These are phyloP conservation scores for Gracilariopsis chorda DNA, from an alignment of 23 red algal species.

Conservation along the genomic window DNA sequence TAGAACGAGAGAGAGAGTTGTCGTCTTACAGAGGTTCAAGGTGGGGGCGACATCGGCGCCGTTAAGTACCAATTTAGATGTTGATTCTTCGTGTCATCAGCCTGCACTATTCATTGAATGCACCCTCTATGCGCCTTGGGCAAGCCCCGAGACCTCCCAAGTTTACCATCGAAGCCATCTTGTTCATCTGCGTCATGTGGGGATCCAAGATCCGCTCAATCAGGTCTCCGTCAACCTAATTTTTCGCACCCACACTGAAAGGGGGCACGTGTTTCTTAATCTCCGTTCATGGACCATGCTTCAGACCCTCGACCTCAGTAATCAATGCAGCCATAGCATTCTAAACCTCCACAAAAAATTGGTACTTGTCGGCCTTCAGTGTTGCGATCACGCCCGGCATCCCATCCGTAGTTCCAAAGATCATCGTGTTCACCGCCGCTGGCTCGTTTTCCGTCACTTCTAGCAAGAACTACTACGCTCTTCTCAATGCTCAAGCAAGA, in stretches of 20 bases:
- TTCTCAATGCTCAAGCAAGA: no score
- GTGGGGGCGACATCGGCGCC: no score
- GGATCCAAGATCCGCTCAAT: slow-evolving; percentile 93
- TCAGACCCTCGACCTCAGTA: slow-evolving; percentile 80
- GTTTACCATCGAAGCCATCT: slow-evolving; percentile 77
- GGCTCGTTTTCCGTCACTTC: slow-evolving; percentile 61
- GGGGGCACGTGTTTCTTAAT: slow-evolving; percentile 49
- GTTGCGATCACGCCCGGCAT: slow-evolving; percentile 84
- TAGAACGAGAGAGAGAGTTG: no score
- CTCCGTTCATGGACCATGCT: slow-evolving; percentile 82
- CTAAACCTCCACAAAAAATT: slow-evolving; percentile 82
- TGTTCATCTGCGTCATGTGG: slow-evolving; percentile 67
- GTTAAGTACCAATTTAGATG: no score
- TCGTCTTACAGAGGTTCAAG: no score
- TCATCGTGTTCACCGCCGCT: slow-evolving; percentile 42
- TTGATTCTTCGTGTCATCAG: no score
- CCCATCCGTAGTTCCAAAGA: slow-evolving; percentile 88
- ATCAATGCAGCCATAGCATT: slow-evolving; percentile 82
- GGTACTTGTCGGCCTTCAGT: slow-evolving; percentile 56
- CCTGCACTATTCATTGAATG: slow-evolving; percentile 73
- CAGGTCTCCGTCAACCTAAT: slow-evolving; percentile 94
- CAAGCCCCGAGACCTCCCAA: slow-evolving; percentile 70
- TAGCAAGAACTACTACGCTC: no score
- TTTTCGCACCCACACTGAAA: slow-evolving; percentile 31
- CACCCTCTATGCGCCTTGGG: slow-evolving; percentile 77